Percentiles rank a stretch among this genome's conserved stretches.
Conservation (phyloP, 2,329 filamentous ascomycete genomes). For the Exophiala lecanii-corni region DNA sequence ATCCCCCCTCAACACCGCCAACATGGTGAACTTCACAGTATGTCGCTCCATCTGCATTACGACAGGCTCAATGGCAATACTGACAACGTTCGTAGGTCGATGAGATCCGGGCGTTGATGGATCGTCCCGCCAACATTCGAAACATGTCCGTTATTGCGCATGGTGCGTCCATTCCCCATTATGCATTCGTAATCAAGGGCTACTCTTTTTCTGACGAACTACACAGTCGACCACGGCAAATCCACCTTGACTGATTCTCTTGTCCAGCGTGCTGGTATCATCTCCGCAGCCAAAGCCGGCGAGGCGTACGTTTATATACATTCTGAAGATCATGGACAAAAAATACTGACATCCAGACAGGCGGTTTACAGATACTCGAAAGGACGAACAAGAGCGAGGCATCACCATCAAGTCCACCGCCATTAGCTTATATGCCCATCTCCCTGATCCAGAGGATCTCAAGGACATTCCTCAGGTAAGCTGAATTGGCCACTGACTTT, state of each 20-base stretch:
- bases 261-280: constrained; percentile 98
- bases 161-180: constrained; percentile 46
- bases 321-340: not conserved
- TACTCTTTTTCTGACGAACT: constrained; percentile 2
- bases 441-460: constrained; percentile 76
- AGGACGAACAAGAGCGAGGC: constrained; percentile 98
- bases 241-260: constrained; percentile 99
- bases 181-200: not conserved
- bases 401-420: constrained; percentile 99
- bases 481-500: not conserved
- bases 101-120: constrained; percentile 58
- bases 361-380: constrained; percentile 93
- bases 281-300: constrained; percentile 95
- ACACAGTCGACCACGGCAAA: constrained; percentile 93
- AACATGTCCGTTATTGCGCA: constrained; percentile 99
- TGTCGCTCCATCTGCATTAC: not conserved
- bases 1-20: constrained; percentile 66
- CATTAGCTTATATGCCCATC: constrained; percentile 92
- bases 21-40: constrained; percentile 74
- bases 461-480: constrained; percentile 76
- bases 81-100: constrained; percentile 54
- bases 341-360: constrained; percentile 16
- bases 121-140: constrained; percentile 59
- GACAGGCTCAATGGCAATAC: not conserved
- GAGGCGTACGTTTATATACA: constrained; percentile 51